Evolutionary conservation across 2,329 filamentous ascomycete genomes (phyloP).

Genomic region (Lithohypha guttulata): DNA sequence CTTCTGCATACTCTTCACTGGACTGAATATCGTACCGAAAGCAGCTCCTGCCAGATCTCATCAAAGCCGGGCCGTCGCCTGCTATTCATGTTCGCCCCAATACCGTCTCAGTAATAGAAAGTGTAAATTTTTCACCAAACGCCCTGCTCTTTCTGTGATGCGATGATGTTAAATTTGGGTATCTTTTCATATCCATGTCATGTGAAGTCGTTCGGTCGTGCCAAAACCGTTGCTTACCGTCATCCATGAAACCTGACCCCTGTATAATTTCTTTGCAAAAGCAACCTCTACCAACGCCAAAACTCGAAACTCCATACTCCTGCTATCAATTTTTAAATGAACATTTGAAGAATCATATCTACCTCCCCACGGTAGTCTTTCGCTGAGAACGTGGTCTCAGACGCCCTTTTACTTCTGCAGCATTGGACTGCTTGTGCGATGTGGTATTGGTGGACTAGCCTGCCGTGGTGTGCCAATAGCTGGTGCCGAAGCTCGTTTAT

Average conservation of each 20-base stretch:
- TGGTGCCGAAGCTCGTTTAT: conserved; percentile 36
- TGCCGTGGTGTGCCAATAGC: conserved; percentile 21
- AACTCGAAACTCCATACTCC: background rate
- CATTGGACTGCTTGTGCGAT: conserved; percentile 15
- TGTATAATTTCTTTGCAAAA: conserved; percentile 2
- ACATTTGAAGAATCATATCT: background rate
- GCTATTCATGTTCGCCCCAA: background rate
- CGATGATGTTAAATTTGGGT: conserved; percentile 1
- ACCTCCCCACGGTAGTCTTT: background rate
- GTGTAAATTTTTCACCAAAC: background rate
- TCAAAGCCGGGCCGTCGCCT: background rate
- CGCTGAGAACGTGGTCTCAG: background rate
- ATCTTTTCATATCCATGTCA: conserved; percentile 6
- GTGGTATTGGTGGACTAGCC: conserved; percentile 17
- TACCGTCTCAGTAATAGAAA: background rate
- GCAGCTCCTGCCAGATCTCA: background rate
- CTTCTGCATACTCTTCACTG: background rate
- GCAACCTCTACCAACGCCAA: background rate
- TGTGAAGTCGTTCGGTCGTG: background rate
- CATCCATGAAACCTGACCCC: conserved; percentile 6
- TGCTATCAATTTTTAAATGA: background rate
- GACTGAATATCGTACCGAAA: background rate
- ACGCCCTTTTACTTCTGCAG: background rate
- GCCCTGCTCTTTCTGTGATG: background rate
- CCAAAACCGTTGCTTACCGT: background rate